phyloP scores from a whole-genome alignment of 1,284 basidiomycete genomes.

The Irpex sp. region DNA sequence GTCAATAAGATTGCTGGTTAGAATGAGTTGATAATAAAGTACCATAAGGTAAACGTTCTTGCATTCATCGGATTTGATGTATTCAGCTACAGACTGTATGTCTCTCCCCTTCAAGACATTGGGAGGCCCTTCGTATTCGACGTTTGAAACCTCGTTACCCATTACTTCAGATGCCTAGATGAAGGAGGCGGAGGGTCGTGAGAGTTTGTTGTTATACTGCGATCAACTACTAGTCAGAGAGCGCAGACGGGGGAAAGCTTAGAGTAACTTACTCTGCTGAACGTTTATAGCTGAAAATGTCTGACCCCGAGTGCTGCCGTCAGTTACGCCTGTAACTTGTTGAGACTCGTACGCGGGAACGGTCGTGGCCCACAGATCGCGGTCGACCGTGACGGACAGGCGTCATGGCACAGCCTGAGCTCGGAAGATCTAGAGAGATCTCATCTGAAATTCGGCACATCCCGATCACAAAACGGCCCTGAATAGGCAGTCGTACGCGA shows the following conservation, averaged over 20 bases:
- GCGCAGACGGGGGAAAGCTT: too few relatives aligned
- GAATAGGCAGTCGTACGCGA: too few relatives aligned
- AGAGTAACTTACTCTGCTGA: too few relatives aligned
- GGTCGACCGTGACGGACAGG: too few relatives aligned
- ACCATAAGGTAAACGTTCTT: conserved; percentile 74
- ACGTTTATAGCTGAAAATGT: neutral
- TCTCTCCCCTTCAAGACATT: conserved; percentile 34
- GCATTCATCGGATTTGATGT: conserved; percentile 65
- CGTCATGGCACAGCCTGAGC: too few relatives aligned
- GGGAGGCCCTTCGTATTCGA: conserved; percentile 20
- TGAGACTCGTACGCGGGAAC: neutral
- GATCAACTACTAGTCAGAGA: neutral
- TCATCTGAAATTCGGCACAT: neutral
- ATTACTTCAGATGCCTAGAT: conserved; percentile 2
- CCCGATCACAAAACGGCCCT: neutral
- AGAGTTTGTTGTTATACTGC: neutral
- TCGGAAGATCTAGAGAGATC: neutral
- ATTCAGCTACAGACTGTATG: conserved; percentile 51
- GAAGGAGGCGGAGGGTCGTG: neutral
- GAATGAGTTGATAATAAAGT: conserved; percentile 21
- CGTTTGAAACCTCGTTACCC: conserved; percentile 16
- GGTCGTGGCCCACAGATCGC: neutral
- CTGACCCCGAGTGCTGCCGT: neutral
- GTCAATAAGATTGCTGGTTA: neutral
- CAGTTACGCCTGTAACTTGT: neutral